Conservation (phyloP, 2,329 filamentous ascomycete genomes). For the Fusarium humuli region DNA sequence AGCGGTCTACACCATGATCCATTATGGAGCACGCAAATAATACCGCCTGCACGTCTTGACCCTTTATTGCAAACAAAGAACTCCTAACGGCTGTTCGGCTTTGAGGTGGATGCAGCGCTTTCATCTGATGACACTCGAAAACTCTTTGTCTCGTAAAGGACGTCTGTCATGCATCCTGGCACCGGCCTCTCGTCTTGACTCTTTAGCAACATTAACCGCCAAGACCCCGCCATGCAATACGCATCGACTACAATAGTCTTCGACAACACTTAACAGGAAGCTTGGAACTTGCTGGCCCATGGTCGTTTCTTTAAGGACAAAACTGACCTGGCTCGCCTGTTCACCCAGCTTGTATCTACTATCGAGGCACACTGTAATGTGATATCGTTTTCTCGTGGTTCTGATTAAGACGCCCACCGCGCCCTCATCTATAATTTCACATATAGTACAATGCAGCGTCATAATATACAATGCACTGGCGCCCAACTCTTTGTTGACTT, state of each 20-base stretch:
- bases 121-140: constrained; percentile 11
- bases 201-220: neutral
- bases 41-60: neutral
- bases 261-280: neutral
- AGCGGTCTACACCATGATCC: neutral
- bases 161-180: neutral
- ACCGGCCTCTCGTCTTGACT: neutral
- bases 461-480: constrained; percentile 48
- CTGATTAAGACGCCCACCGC: constrained; percentile 32
- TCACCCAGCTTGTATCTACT: neutral
- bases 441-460: constrained; percentile 51
- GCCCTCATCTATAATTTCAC: constrained; percentile 48
- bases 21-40: neutral
- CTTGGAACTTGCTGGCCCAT: neutral
- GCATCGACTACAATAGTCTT: neutral
- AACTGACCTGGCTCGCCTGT: neutral
- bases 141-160: neutral
- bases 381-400: constrained; percentile 16
- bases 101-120: constrained; percentile 10
- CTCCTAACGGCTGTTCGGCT: neutral
- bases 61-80: neutral
- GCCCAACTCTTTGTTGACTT: constrained; percentile 24
- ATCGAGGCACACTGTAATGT: neutral
- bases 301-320: neutral
- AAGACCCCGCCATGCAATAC: neutral